A percentile compares a stretch with the other conserved stretches of the same genome.
Evolutionary conservation across 2,329 filamentous ascomycete species (phyloP).

Genomic region (Ceratocystis ficicola): DNA sequence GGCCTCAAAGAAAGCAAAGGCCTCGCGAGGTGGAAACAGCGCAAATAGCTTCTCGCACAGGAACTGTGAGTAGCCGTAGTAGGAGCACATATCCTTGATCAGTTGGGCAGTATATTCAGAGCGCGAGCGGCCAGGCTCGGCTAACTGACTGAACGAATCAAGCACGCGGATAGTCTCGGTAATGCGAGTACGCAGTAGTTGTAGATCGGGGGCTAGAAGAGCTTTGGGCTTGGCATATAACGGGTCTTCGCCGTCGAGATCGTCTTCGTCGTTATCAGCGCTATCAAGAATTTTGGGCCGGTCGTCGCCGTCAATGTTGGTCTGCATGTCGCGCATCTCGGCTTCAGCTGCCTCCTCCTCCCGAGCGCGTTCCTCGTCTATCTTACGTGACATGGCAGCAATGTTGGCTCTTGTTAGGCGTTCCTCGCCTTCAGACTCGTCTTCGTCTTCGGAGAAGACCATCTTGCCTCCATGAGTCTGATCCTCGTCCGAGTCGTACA

Average conservation of each 20-base stretch:
- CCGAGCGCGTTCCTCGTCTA: constrained; percentile 64
- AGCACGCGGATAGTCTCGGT: constrained; percentile 87
- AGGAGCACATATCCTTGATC: constrained; percentile 82
- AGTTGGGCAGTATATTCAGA: constrained; percentile 80
- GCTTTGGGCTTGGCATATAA: constrained; percentile 46
- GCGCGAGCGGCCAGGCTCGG: constrained; percentile 67
- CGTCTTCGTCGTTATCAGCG: constrained; percentile 44
- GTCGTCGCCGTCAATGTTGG: constrained; percentile 71
- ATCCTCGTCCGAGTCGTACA: constrained; percentile 61
- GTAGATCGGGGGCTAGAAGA: constrained; percentile 74
- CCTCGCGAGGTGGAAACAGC: constrained; percentile 84
- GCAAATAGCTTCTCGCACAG: constrained; percentile 93
- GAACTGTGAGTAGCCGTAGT: constrained; percentile 92
- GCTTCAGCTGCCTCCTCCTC: constrained; percentile 74
- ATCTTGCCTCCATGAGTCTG: constrained; percentile 41
- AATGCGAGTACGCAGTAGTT: constrained; percentile 76
- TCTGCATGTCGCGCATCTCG: constrained; percentile 82
- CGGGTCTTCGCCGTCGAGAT: constrained; percentile 47
- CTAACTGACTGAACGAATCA: constrained; percentile 72
- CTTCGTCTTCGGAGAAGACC: constrained; percentile 93
- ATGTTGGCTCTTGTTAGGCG: constrained; percentile 92
- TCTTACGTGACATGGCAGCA: constrained; percentile 71
- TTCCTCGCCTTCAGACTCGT: constrained; percentile 78
- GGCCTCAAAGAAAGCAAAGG: constrained; percentile 96
- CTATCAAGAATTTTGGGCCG: constrained; percentile 50